Base-by-base conservation (phyloP, 139 green algal genomes). In the Tetradesmus lagerheimii region DNA sequence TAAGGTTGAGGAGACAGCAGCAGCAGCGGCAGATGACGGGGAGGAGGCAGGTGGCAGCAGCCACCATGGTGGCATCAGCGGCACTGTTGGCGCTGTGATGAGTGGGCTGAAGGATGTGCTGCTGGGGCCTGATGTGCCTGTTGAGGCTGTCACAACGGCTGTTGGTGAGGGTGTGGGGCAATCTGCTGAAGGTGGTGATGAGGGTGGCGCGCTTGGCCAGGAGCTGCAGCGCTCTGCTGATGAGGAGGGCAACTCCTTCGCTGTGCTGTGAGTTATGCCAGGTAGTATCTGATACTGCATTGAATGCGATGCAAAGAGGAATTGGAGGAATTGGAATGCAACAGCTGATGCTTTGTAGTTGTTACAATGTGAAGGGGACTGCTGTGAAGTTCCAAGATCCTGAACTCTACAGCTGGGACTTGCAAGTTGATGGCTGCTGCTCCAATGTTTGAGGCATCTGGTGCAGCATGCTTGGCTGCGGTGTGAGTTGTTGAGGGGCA, bases 81-180 rank as follows among this genome's bases (percentile, higher is more conserved):
- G 57, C 31, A 23, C 57, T 31, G 57, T 71, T n/a, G 57, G 57
- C 31, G 57, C 57, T 31, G 57, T 71, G 23, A 71, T 71, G 57
- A 71, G 23, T 71, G 57, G 57, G n/a, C n/a, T 86, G 45, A 86
- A 86, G 45, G 80, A 86, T 86, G 80, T 86, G 80, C 25, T 86
- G 80, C 14, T 86, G 29, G 80, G 80, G 11, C 80, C 45, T 86
- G 80, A 86, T 31, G 57, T 86, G 47, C 18, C n/a, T 85, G 20
- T 27, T 37, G 38, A 34, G 64, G 80, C 47, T 74, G 80, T 45
- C 3, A 50, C 80, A 39, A 43, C 31, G 75, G 80, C 80, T 76
- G 45, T 27, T 8, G 23, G 38, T 16, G 45, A 31, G 57, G 23
- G 23, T 31, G 57, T 71, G 57, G 57, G 18, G 5, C 20, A 71